phyloP scores from a whole-genome alignment of 2,329 filamentous ascomycete genomes.

The Venturia nashicola region DNA sequence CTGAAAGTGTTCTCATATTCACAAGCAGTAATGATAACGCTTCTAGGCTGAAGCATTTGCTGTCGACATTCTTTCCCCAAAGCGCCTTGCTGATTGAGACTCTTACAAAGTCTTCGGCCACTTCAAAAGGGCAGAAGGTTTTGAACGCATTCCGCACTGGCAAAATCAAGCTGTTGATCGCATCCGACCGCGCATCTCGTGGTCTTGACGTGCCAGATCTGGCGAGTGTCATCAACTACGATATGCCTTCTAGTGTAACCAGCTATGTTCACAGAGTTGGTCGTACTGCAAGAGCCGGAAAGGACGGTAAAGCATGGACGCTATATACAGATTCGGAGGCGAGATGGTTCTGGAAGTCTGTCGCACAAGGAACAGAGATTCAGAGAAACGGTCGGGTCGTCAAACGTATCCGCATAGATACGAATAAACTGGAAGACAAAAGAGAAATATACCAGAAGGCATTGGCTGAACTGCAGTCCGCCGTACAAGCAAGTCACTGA shows the following conservation, averaged over 20 bases:
- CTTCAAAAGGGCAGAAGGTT: slow-evolving; percentile 54
- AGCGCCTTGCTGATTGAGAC: slow-evolving; percentile 50
- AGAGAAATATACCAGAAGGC: neutral
- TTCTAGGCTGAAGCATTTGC: slow-evolving; percentile 70
- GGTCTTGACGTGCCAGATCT: slow-evolving; percentile 74
- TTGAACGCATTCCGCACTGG: slow-evolving; percentile 51
- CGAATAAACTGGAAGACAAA: neutral
- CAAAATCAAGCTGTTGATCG: slow-evolving; percentile 63
- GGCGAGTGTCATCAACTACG: slow-evolving; percentile 86
- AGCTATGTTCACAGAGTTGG: slow-evolving; percentile 89
- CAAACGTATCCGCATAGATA: neutral
- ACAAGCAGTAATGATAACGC: slow-evolving; percentile 84
- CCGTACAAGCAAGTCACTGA: neutral
- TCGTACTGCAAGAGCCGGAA: slow-evolving; percentile 73
- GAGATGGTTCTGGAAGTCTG: slow-evolving; percentile 82
- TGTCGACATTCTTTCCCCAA: slow-evolving; percentile 52
- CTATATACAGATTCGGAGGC: slow-evolving; percentile 72
- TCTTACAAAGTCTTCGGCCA: slow-evolving; percentile 68
- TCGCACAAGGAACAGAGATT: slow-evolving; percentile 47
- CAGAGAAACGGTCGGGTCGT: neutral
- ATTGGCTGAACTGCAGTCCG: neutral
- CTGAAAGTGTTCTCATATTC: slow-evolving; percentile 57
- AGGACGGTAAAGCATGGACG: slow-evolving; percentile 70
- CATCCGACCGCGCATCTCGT: slow-evolving; percentile 85
- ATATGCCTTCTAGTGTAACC: slow-evolving; percentile 68